Evolutionary conservation across 805 yeast genomes (phyloP), one percentile per base, ranked within the genome.

Genomic region (Kluyveromyces siamensis): DNA sequence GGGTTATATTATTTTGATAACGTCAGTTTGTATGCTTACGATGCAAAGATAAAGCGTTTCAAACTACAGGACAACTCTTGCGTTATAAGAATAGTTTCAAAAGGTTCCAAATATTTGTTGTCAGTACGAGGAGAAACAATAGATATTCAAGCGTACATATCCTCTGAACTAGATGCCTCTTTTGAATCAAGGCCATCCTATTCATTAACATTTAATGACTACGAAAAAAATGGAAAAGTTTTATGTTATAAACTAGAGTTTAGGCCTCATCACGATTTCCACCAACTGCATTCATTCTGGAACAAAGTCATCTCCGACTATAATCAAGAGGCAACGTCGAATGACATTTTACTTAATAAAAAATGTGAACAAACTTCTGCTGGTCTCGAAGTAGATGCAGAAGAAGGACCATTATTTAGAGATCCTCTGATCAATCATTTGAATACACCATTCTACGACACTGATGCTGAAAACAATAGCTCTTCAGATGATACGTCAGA

Each of bases 401-500:
- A 11, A 13, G 35, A 30, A 10, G 35, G 14, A 30, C 35, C 35
- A 3, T 30, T 30, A 30, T 30, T 13, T 30, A 8, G 8, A 7
- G 14, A 30, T 30, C 35, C 11, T 11, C 8, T 8, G 3, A 30
- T 13, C 4, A 8, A 30, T 30, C 7, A 5, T 30, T 30, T 13
- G 14, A 13, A 30, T 13, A 30, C 7, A 30, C 7, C 8, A 11
- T 30, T 8, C 3, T 7, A 13, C 35, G 14, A 13, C 7, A 30
- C 14, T 19, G 41, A 48, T 7, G 18, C 7, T 25, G 41, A 48
- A 27, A 38, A 2, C 17, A 38, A 36, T 16, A 36, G 43, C 18
- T 41, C 37, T 27, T 21, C 25, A 21, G 51, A 48, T 21, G 51
- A 48, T n/a, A 30, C 41, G 2, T 30, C 35, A 10, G 25, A 17